phyloP scores from a whole-genome alignment of 768 basidiomycete species.

The Daedalea quercina region DNA sequence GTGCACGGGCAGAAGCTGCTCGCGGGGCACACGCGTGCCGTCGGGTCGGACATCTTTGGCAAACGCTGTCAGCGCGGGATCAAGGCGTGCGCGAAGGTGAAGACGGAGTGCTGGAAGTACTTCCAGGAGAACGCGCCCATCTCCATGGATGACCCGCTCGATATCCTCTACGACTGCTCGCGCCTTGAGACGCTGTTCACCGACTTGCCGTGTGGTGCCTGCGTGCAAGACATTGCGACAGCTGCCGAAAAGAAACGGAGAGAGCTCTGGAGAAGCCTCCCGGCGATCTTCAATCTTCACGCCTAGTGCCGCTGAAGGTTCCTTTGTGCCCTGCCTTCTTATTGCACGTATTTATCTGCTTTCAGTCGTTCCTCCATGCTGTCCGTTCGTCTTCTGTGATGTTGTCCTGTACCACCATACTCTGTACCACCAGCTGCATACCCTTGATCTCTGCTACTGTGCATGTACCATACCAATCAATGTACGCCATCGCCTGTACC shows the following conservation, averaged over 20 bases:
- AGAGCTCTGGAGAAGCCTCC: constrained; percentile 23
- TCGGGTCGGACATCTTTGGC: constrained; percentile 23
- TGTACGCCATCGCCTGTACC: too few relatives aligned
- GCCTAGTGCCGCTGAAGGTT: not conserved
- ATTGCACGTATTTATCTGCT: too few relatives aligned
- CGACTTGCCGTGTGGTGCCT: constrained; percentile 22
- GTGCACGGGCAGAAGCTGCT: constrained; percentile 24
- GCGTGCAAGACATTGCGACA: constrained; percentile 17
- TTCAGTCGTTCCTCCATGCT: too few relatives aligned
- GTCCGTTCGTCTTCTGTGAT: too few relatives aligned
- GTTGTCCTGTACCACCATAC: too few relatives aligned
- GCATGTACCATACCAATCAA: too few relatives aligned
- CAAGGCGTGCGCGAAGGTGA: constrained; percentile 21
- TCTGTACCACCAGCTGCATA: too few relatives aligned
- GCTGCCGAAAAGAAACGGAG: constrained; percentile 22
- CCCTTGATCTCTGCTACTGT: too few relatives aligned
- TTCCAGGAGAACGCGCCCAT: constrained; percentile 25
- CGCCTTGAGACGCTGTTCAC: constrained; percentile 20
- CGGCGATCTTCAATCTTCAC: constrained; percentile 22
- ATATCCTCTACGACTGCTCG: constrained; percentile 23
- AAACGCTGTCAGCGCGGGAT: constrained; percentile 17
- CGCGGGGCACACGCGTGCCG: constrained; percentile 22
- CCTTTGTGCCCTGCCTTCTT: too few relatives aligned
- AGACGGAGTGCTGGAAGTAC: constrained; percentile 25
- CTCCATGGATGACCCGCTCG: constrained; percentile 25